Percentiles rank a stretch among this genome's conserved stretches.
Evolutionary conservation across 768 basidiomycete genomes (phyloP).

Genomic region (Pleurotus sapidus): DNA sequence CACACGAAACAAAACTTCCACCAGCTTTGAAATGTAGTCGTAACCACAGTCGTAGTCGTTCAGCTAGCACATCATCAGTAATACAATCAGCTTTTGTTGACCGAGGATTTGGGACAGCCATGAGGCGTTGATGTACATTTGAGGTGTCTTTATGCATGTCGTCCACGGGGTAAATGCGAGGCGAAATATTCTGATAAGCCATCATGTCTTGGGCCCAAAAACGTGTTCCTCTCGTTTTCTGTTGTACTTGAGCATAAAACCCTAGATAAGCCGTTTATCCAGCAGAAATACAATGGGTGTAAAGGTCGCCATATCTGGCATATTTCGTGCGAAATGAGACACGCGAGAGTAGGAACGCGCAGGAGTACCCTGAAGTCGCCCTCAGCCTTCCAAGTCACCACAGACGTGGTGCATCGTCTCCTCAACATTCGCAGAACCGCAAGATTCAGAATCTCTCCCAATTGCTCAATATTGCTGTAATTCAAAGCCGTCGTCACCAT

Average conservation of each 20-base stretch:
- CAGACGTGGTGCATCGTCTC: neutral
- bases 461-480: constrained; percentile 14
- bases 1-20: neutral
- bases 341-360: constrained; percentile 12
- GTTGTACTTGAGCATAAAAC: neutral
- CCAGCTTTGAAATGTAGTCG: neutral
- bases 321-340: constrained; percentile 11
- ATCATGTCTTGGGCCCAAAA: neutral
- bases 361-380: constrained; percentile 2
- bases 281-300: neutral
- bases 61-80: neutral
- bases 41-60: neutral
- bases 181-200: constrained; percentile 2
- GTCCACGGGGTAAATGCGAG: constrained; percentile 1
- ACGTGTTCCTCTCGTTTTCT: constrained; percentile 7
- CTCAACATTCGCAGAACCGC: neutral
- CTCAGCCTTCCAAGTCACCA: neutral
- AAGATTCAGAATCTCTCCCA: neutral
- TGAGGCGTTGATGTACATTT: too few species aligned
- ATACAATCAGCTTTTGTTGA: neutral
- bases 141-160: neutral
- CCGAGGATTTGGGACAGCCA: too few species aligned
- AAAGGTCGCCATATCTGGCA: neutral
- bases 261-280: constrained; percentile 1
- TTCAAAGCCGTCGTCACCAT: constrained; percentile 40